These are phyloP conservation scores for Parafenestella ontariensis DNA, from an alignment of 2,329 filamentous ascomycete genomes.

Conservation along the genomic window DNA sequence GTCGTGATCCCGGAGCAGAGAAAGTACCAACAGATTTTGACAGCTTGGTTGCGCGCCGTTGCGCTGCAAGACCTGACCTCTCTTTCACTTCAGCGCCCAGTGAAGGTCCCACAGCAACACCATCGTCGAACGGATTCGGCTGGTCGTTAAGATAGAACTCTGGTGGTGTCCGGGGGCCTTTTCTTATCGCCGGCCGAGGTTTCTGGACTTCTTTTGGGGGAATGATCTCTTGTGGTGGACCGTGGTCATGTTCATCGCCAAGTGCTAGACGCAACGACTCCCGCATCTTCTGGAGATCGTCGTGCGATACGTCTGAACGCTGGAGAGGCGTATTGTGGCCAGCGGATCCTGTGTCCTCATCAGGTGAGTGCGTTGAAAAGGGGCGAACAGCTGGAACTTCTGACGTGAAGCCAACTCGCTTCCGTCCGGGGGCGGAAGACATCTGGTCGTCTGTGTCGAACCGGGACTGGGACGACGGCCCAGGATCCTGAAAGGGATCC, in stretches of 20 bases:
- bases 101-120: conserved; percentile 13
- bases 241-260: conserved; percentile 33
- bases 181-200: conserved; percentile 49
- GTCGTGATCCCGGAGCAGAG: conserved; percentile 45
- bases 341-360: conserved; percentile 35
- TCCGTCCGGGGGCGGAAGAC: conserved; percentile 36
- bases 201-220: conserved; percentile 36
- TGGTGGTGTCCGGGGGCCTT: conserved; percentile 39
- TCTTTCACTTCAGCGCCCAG: conserved; percentile 32
- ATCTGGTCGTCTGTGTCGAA: conserved; percentile 33
- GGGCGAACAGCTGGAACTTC: conserved; percentile 23
- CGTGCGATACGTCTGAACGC: conserved; percentile 43
- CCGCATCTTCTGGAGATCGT: conserved; percentile 42
- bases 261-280: conserved; percentile 46
- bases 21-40: conserved; percentile 47
- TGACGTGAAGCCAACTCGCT: conserved; percentile 45
- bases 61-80: conserved; percentile 44
- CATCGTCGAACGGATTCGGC: conserved; percentile 43
- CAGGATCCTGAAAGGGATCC: conserved; percentile 32
- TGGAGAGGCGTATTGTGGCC: conserved; percentile 39
- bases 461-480: conserved; percentile 21
- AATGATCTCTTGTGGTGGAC: conserved; percentile 19
- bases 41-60: conserved; percentile 43
- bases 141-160: conserved; percentile 44
- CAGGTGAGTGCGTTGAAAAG: conserved; percentile 25